Evolutionary conservation across 1,139 yeast species (phyloP).

Genomic region (Blastobotrys elegans): DNA sequence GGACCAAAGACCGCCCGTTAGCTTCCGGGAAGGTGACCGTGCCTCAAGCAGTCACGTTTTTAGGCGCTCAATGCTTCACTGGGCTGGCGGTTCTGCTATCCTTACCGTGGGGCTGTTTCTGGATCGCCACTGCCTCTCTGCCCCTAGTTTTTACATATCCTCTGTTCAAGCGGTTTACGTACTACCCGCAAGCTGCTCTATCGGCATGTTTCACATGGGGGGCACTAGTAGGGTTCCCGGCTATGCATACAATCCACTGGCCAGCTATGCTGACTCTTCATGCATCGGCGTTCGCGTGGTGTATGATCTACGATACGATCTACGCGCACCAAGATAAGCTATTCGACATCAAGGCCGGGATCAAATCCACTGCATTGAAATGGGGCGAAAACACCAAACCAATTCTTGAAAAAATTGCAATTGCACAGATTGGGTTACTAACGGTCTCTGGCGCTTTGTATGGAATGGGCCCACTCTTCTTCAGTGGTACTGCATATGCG

Average conservation of each 20-base stretch:
- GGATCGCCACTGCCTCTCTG: conserved; percentile 75
- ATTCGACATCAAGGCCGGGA: conserved; percentile 83
- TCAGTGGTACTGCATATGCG: conserved; percentile 58
- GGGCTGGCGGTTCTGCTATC: conserved; percentile 70
- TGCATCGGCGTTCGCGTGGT: conserved; percentile 79
- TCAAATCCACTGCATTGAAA: conserved; percentile 88
- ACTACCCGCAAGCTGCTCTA: conserved; percentile 84
- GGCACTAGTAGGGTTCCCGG: conserved; percentile 88
- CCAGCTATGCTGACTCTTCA: conserved; percentile 75
- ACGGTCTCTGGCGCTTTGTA: conserved; percentile 73
- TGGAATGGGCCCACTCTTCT: conserved; percentile 83
- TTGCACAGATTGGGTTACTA: conserved; percentile 61
- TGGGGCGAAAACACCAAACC: conserved; percentile 82
- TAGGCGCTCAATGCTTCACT: conserved; percentile 69
- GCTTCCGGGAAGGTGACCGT: conserved; percentile 79
- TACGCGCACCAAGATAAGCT: conserved; percentile 96
- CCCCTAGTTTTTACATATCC: conserved; percentile 86
- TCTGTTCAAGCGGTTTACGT: conserved; percentile 85
- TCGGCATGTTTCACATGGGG: conserved; percentile 94
- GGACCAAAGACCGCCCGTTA: conserved; percentile 86
- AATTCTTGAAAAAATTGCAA: conserved; percentile 57
- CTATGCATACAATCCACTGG: conserved; percentile 76
- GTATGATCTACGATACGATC: conserved; percentile 91
- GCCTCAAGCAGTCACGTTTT: conserved; percentile 66
- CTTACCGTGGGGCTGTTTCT: conserved; percentile 77